phyloP scores from a whole-genome alignment of 2,329 filamentous ascomycete species.

The Balansia obtecta region DNA sequence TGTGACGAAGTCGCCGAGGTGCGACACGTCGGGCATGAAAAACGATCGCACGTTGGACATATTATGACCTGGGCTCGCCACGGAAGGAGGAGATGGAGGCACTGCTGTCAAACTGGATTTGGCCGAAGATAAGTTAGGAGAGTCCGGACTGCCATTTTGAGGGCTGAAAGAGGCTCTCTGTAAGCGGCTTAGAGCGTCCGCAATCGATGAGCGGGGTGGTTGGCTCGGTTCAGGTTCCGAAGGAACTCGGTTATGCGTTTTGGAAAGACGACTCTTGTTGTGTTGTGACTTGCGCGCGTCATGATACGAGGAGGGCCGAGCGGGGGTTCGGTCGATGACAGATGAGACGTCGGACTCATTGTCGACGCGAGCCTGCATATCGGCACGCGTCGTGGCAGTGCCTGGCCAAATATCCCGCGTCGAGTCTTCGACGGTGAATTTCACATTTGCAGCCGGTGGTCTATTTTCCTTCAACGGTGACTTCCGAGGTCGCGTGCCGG shows the following conservation, averaged over 20 bases:
- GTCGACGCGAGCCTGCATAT: slow-evolving; percentile 43
- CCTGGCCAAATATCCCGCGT: slow-evolving; percentile 28
- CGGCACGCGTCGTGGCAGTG: slow-evolving; percentile 29
- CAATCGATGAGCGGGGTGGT: slow-evolving; percentile 18
- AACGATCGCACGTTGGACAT: slow-evolving; percentile 37
- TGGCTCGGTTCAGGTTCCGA: slow-evolving; percentile 15
- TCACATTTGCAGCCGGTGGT: slow-evolving; percentile 21
- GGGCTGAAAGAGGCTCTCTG: slow-evolving; percentile 24
- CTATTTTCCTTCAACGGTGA: slow-evolving; percentile 34
- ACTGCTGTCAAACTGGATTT: slow-evolving; percentile 30
- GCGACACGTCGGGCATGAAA: slow-evolving; percentile 39
- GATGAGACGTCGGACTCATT: slow-evolving; percentile 38
- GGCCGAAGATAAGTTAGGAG: slow-evolving; percentile 25
- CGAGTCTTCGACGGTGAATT: slow-evolving; percentile 26
- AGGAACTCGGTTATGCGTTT: slow-evolving; percentile 20
- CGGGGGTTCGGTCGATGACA: slow-evolving; percentile 28
- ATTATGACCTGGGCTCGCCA: slow-evolving; percentile 22
- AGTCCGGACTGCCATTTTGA: slow-evolving; percentile 12
- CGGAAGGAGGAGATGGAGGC: slow-evolving; percentile 23
- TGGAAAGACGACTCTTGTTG: slow-evolving; percentile 26
- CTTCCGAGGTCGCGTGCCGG: slow-evolving; percentile 24
- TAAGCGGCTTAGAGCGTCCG: slow-evolving; percentile 22
- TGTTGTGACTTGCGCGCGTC: slow-evolving; percentile 17
- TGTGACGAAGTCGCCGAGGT: slow-evolving; percentile 45
- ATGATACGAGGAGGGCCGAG: slow-evolving; percentile 14